These are phyloP conservation scores for carrot (Daucus carota) DNA, from an alignment of 129 eudicot genomes.

Conservation along the genomic window DH1_v3.0 NC_030387.2:38274001-38274500, in stretches of 20 bases:
- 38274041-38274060: not conserved
- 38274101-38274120: conserved; percentile 79
- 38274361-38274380: not conserved
- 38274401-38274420: too few species aligned
- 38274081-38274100: conserved; percentile 35
- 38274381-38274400: not conserved
- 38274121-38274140: conserved; percentile 48
- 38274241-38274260: not conserved
- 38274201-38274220: not conserved
- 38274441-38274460: too few species aligned
- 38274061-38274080: conserved; percentile 3
- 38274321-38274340: not conserved
- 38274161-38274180: not conserved
- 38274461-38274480: not conserved
- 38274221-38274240: not conserved
- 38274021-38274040: not conserved
- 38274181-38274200: not conserved
- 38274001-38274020: conserved; percentile 29
- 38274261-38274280: too few species aligned
- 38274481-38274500: not conserved
- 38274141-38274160: conserved; percentile 50
- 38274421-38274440: too few species aligned
- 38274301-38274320: not conserved
- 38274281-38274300: not conserved
- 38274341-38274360: not conserved